Evolutionary conservation across 331 rosid species (phyloP), one percentile per base, ranked within the genome.

Genomic region (Quercus tomentella): DNA sequence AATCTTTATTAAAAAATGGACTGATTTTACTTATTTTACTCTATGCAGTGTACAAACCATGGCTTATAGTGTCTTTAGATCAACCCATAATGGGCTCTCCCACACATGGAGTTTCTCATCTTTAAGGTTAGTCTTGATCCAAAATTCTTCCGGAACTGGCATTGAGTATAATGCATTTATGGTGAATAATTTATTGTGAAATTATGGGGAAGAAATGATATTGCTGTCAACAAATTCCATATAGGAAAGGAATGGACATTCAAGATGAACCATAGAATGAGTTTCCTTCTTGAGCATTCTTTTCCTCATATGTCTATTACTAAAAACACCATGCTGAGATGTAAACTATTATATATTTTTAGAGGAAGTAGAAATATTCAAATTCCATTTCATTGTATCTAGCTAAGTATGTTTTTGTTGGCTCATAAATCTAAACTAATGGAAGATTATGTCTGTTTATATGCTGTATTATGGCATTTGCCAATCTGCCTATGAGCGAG

Each of bases 21-120:
- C 85, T 86, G 77, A 83, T 56, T 9, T 69, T 58, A 60, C 35
- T 69, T 56, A 45, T 63, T 77, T 73, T 25, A 12, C 65, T 57
- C 74, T 52, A 60, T 85, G 91, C 94, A 88, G 97, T 89, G 89
- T 54, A 72, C 91, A 70, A 83, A 85, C 81, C 86, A 80, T 73
- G 84, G 70, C 69, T 37, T 84, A 14, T 89, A 88, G 88, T 88
- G 31, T 68, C 81, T 56, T 73, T 77, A 78, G 58, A 56, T 58
- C 73, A 77, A 68, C 51, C 61, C 22, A 45, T 58, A 55, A 68
- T 55, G 30, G 73, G 80, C 41, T 52, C 72, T 52, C 57, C 51
- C 43, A 37, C 54, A 33, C 51, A 73, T 2, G 55, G 14, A 68
- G 35, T 23, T 58, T 37, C 20, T 31, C 21, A 41, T 31, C 77